Evolutionary conservation across 345 rosid species (phyloP), one percentile per base, ranked within the genome.

Genomic region (Citrus cavaleriei): DNA sequence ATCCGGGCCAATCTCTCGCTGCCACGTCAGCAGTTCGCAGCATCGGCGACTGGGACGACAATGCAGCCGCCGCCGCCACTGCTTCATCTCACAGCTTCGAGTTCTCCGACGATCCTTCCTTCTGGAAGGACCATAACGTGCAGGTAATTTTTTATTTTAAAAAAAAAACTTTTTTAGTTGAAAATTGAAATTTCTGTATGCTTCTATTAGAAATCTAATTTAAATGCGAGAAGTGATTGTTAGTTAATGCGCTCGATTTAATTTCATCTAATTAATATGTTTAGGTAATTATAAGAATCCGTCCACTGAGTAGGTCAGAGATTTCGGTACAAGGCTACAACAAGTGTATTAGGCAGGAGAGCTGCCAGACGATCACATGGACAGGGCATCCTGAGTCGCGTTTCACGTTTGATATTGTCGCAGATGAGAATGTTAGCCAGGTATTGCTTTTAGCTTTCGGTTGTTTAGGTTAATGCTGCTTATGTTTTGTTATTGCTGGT

Each of bases 101-200:
- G 80, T 82, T 94, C 78, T 70, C 68, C n/a, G 98, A 97, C 68
- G 98, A 93, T 84, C 97, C 98, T 2, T 89, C 98, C 12, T 92
- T 97, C 82, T 93, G 98, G 98, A 91, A 91, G 84, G 99, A 97
- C 51, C 98, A 88, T 79, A 97, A 97, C 73, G 98, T 97, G 27
- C 99, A 97, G 95, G 99, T 89, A 22, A 42, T 61, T 51, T 28
- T 38, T 30, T 2, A n/a, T 46, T 51, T 59, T 10, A 38, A 0
- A 13, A 12, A 46, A 12, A 32, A 0, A 4, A 4, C 3, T 46
- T 46, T 42, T 10, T 46, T 12, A 13, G 16, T 46, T 46, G 51
- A 46, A 46, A 46, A 46, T 46, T 46, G 51, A 46, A 46, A 42
- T 42, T 42, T 12, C 16, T 67, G 54, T 30, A 18, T 30, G 34